Base-by-base conservation (phyloP, 2,329 filamentous ascomycete genomes). In the Fusarium abutilonis region DNA sequence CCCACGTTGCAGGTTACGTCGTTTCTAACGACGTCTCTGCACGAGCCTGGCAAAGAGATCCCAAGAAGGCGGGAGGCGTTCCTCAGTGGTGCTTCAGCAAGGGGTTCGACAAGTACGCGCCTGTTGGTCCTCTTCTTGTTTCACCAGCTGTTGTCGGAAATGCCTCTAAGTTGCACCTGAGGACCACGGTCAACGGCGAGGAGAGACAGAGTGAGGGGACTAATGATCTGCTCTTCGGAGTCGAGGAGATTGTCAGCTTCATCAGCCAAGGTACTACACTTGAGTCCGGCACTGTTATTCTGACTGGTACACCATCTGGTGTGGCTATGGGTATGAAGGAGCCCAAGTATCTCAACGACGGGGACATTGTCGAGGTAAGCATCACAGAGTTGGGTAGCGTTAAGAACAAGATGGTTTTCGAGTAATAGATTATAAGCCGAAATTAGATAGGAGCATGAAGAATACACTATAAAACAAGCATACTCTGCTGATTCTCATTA, bases 1-100 rank as follows among this genome's bases (percentile, higher is more conserved):
- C 72, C 0, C 79, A 84, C 66, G 73, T 87, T 10, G 80, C 80
- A 4, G 84, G 83, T 0, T 77, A 75, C 43, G 53, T 71, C 8
- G 66, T 63, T 34, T 77, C 82, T 39, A 86, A 86, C 63, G 84
- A 86, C 45, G 74, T 86, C n/a, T 84, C 83, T 0, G 82, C 82
- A 0, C 73, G 84, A 10, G 80, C 81, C 39, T 76, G 78, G 62
- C 84, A 86, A 68, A 71, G 82, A 23, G 83, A 86, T 44, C 82
- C 84, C 3, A 72, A 68, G 8, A 74, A 74, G 32, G 76, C 74
- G 3, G 75, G 75, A 6, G 69, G 70, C 3, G 73, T 75, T 5
- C 74, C 74, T 0, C 84, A 87, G 54, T 86, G 83, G 73, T 85
- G 81, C 60, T 81, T 86, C 54, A 83, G 82, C 47, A 86, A 86